Evolutionary conservation across 148 eudicot genomes (phyloP).

Genomic region (Cornus suecica): DNA sequence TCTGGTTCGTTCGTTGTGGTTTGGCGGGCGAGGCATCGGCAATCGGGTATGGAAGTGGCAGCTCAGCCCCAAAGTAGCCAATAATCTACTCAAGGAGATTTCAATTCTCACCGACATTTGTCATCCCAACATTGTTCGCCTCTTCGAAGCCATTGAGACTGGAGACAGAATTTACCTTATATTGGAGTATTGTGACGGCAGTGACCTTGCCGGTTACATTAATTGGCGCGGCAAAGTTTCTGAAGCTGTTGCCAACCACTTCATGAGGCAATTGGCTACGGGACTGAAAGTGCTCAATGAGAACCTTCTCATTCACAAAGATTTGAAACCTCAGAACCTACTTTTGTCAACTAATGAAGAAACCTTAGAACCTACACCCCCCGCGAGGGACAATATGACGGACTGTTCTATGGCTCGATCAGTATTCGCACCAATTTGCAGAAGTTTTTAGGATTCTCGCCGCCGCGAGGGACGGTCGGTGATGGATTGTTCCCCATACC

Average conservation of each 20-base stretch:
- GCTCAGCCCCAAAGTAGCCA: constrained; percentile 24
- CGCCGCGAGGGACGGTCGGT: constrained; percentile 77
- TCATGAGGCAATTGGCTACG: constrained; percentile 51
- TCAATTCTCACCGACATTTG: constrained; percentile 38
- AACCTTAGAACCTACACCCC: no score
- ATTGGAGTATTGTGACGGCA: constrained; percentile 57
- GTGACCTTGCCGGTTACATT: constrained; percentile 52
- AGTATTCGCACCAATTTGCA: constrained; percentile 95
- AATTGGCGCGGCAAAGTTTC: constrained; percentile 47
- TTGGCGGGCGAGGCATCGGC: constrained; percentile 46
- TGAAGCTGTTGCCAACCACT: constrained; percentile 50
- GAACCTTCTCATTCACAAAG: constrained; percentile 53
- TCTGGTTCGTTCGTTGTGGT: constrained; percentile 59
- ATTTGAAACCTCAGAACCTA: constrained; percentile 56
- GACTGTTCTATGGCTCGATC: constrained; percentile 98
- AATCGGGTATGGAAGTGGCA: constrained; percentile 39
- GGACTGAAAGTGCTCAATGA: constrained; percentile 53
- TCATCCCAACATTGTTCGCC: constrained; percentile 54
- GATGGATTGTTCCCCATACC: constrained; percentile 86
- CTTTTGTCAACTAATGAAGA: constrained; percentile 42
- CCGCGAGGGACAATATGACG: constrained; percentile 83
- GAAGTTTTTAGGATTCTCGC: constrained; percentile 91
- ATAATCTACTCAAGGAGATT: constrained; percentile 49
- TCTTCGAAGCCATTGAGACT: constrained; percentile 50
- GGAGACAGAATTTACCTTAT: constrained; percentile 45